Base-by-base conservation (phyloP, 257 asterid species). In the Striga asiatica region DNA sequence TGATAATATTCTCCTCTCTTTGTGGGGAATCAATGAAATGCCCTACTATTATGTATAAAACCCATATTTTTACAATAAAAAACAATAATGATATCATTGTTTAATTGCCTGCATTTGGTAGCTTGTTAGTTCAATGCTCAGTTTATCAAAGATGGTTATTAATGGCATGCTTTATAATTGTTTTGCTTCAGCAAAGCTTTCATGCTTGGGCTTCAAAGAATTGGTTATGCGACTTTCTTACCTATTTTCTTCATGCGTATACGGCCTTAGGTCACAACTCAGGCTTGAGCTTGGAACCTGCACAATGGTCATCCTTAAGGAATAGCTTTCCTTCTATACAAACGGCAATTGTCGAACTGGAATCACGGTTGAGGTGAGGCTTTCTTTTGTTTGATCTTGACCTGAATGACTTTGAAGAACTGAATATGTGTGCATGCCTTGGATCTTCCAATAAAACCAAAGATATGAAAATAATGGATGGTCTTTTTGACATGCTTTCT, bases 271-370 rank as follows among this genome's bases (percentile, higher is more conserved):
- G 59, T 71, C 56, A 14, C 16, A 64, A 67, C 73, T 51, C 75
- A 28, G 93, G 95, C 45, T 28, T 78, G 57, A 76, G 74, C 71
- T 68, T 85, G 74, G 58, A 81, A 10, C 56, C 71, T 62, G 21
- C 55, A 17, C 84, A 85, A 41, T 85, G 95, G 95, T 63, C 81
- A 41, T 34, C 73, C 52, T 68, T 85, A 54, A 74, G 70, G 75
- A 65, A 35, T 55, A 82, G 58, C 61, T 62, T 82, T 58, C 69
- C 80, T 42, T 71, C 77, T 12, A 67, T 85, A 61, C 71, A 80
- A 61, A 79, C 74, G 52, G 84, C 84, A 65, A 82, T 85, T 51
- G 63, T 22, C 43, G 74, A 17, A 54, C 6, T 68, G 62, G 62
- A 72, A 32, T 58, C 71, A 19, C 68, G 31, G 23, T 32, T 52